Evolutionary conservation across 495 filamentous ascomycete species (phyloP).

Genomic region (Aspergillus bertholletiae): DNA sequence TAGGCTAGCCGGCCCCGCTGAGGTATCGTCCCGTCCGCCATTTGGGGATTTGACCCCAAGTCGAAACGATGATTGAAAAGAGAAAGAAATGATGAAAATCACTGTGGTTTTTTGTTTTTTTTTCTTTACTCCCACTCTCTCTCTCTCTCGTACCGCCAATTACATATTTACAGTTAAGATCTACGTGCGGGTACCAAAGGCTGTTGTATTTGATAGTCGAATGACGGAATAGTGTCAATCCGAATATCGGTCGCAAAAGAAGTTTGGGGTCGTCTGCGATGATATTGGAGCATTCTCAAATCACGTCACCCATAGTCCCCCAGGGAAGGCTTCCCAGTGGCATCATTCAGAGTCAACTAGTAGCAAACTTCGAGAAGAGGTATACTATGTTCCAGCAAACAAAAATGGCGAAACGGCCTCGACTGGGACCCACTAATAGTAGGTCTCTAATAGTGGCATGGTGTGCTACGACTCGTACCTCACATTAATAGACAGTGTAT

Average conservation of each 20-base stretch:
- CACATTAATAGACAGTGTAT: slow-evolving; percentile 1
- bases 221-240: not conserved
- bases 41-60: slow-evolving; percentile 14
- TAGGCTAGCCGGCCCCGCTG: slow-evolving; percentile 20
- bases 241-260: not conserved
- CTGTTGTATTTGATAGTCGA: no score
- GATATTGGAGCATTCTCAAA: not conserved
- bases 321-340: not conserved
- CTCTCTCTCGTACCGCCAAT: not conserved
- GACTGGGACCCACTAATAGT: slow-evolving; percentile 1
- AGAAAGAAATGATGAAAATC: slow-evolving; percentile 1
- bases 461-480: not conserved
- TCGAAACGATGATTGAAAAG: slow-evolving; percentile 7
- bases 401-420: slow-evolving; percentile 2
- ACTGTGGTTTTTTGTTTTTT: not conserved
- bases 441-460: not conserved
- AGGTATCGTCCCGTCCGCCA: slow-evolving; percentile 21
- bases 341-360: not conserved
- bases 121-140: not conserved
- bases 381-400: no score
- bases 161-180: slow-evolving; percentile 6
- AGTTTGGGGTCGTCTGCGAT: not conserved
- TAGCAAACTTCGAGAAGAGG: slow-evolving; percentile 5
- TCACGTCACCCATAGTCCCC: not conserved
- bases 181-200: not conserved